phyloP scores from a whole-genome alignment of 805 yeast species.

The Clavispora vitiphila region DNA sequence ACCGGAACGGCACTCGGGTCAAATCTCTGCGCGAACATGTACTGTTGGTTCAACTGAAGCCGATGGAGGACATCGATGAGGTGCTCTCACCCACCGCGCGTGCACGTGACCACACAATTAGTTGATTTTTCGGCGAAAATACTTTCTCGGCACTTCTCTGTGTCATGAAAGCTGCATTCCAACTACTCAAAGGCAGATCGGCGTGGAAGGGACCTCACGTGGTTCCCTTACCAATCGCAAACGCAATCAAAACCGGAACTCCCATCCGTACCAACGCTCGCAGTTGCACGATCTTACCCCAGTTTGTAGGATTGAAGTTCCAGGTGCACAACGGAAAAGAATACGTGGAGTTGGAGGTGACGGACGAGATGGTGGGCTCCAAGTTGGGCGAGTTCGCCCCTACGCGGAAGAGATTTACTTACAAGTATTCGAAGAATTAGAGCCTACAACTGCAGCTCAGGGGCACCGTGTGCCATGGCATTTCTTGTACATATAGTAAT shows the following conservation, averaged over 20 bases:
- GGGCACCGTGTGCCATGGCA: conserved; percentile 1
- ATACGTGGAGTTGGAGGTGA: conserved; percentile 79
- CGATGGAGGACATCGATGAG: conserved; percentile 3
- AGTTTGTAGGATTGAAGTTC: conserved; percentile 89
- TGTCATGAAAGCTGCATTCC: conserved; percentile 31
- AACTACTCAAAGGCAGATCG: conserved; percentile 29
- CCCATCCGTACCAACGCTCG: conserved; percentile 97
- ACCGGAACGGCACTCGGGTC: conserved; percentile 40
- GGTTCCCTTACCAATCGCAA: conserved; percentile 89
- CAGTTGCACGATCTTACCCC: conserved; percentile 90
- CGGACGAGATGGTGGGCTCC: conserved; percentile 95
- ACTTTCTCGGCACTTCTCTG: background rate
- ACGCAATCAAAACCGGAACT: conserved; percentile 72
- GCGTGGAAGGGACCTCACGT: conserved; percentile 76
- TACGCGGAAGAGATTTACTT: conserved; percentile 83
- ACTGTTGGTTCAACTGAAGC: background rate
- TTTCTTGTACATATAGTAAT: conserved; percentile 4
- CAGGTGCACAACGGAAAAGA: conserved; percentile 96
- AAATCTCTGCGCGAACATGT: conserved; percentile 63
- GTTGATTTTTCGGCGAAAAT: background rate
- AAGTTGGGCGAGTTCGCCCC: conserved; percentile 95
- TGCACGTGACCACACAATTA: conserved; percentile 23
- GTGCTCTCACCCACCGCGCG: conserved; percentile 28
- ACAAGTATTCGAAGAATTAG: conserved; percentile 71
- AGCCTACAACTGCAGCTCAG: background rate